These are phyloP conservation scores for Neofusicoccum laricinum DNA, from an alignment of 2,329 filamentous ascomycete species.

Conservation along the genomic window DNA sequence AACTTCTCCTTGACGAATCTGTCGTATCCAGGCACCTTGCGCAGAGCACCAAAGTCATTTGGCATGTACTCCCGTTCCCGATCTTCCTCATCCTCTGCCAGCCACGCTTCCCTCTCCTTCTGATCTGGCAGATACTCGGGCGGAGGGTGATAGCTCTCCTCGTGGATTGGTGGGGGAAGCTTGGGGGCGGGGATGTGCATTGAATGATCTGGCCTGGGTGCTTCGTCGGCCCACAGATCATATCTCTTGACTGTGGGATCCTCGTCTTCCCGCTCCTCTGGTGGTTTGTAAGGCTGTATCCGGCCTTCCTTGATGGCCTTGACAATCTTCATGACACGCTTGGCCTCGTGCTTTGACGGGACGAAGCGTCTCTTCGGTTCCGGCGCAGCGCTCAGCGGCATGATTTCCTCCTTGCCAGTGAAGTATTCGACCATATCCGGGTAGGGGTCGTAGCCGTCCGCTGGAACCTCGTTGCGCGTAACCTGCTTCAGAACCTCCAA, in stretches of 20 bases:
- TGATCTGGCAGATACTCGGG: constrained; percentile 87
- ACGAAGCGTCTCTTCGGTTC: constrained; percentile 95
- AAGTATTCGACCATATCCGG: constrained; percentile 94
- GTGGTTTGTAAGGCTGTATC: constrained; percentile 84
- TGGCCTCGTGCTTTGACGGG: constrained; percentile 94
- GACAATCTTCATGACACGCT: constrained; percentile 95
- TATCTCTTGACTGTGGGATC: constrained; percentile 71
- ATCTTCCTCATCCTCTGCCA: constrained; percentile 83
- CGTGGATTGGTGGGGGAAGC: constrained; percentile 86
- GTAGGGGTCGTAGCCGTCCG: constrained; percentile 90
- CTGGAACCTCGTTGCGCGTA: constrained; percentile 82
- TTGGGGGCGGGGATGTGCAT: constrained; percentile 98
- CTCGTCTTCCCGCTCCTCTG: constrained; percentile 69
- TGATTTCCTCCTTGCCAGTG: constrained; percentile 82
- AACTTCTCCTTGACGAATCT: constrained; percentile 93
- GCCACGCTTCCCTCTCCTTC: constrained; percentile 81
- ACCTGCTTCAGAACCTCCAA: constrained; percentile 83
- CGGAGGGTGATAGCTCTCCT: constrained; percentile 94
- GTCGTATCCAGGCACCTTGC: constrained; percentile 89
- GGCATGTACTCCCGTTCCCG: constrained; percentile 86
- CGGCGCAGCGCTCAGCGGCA: constrained; percentile 91
- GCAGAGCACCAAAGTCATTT: constrained; percentile 74
- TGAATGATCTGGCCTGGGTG: constrained; percentile 73
- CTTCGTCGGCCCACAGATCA: constrained; percentile 94
- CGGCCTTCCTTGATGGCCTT: constrained; percentile 91